phyloP scores from a whole-genome alignment of 2,329 filamentous ascomycete genomes.

The Paraphoma chrysanthemicola region DNA sequence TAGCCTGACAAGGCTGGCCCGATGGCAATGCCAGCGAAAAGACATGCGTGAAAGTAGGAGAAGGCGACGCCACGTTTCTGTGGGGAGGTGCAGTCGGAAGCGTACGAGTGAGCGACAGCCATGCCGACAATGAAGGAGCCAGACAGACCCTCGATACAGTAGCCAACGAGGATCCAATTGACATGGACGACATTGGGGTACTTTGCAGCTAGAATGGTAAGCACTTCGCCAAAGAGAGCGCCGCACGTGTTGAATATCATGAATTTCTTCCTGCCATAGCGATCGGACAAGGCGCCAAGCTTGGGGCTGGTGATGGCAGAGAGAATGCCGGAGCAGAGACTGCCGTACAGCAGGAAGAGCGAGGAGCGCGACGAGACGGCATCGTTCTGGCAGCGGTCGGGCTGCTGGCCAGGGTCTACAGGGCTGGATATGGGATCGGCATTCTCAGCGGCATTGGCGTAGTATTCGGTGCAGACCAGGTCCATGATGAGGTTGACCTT shows the following conservation, averaged over 20 bases:
- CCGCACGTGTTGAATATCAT: constrained; percentile 77
- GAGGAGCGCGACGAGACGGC: constrained; percentile 80
- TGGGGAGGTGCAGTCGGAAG: constrained; percentile 84
- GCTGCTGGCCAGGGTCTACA: constrained; percentile 48
- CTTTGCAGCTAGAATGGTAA: constrained; percentile 79
- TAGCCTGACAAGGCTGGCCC: constrained; percentile 84
- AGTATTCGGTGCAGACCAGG: constrained; percentile 84
- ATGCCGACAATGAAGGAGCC: constrained; percentile 89
- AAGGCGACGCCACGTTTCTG: constrained; percentile 82
- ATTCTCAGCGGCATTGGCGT: constrained; percentile 66
- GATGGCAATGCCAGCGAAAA: constrained; percentile 87
- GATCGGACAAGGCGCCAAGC: constrained; percentile 84
- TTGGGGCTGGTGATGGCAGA: constrained; percentile 84
- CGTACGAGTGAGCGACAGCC: constrained; percentile 83
- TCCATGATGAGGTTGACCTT: constrained; percentile 86
- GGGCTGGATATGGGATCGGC: constrained; percentile 46
- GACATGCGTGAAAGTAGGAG: constrained; percentile 86
- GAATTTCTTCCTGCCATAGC: constrained; percentile 78
- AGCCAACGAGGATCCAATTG: constrained; percentile 78
- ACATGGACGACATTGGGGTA: constrained; percentile 77
- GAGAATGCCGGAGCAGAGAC: constrained; percentile 75
- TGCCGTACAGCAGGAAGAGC: constrained; percentile 78
- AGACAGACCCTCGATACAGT: constrained; percentile 79
- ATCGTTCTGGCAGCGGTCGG: constrained; percentile 74
- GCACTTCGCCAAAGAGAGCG: constrained; percentile 74